phyloP scores from a whole-genome alignment of 345 rosid genomes.

The Raphanus raphanistrum region DNA sequence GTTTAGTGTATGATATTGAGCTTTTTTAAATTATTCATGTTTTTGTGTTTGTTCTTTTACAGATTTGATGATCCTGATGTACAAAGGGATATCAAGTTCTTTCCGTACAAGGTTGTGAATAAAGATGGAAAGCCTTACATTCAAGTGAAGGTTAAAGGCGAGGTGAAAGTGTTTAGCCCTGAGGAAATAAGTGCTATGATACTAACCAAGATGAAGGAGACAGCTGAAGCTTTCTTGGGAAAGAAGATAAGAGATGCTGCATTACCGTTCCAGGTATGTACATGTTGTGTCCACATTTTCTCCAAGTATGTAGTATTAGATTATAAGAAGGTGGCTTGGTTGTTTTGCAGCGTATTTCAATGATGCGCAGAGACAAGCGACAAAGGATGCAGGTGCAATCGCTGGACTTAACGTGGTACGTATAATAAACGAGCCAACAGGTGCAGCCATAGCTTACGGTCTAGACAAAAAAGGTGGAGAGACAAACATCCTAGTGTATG shows the following conservation, averaged over 20 bases:
- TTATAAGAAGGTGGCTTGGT: neutral
- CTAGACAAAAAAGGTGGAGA: constrained; percentile 49
- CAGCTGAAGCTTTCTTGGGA: constrained; percentile 61
- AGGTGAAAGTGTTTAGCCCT: constrained; percentile 57
- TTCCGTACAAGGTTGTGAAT: constrained; percentile 56
- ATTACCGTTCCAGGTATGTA: constrained; percentile 53
- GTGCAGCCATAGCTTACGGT: constrained; percentile 63
- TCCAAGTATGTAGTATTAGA: neutral
- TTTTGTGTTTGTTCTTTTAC: constrained; percentile 4
- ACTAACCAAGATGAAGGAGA: constrained; percentile 58
- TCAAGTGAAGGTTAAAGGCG: constrained; percentile 49
- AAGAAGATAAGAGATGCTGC: constrained; percentile 53
- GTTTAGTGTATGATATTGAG: neutral
- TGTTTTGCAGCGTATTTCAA: constrained; percentile 44
- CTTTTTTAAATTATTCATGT: neutral
- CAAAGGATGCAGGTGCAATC: constrained; percentile 53
- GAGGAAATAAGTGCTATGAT: constrained; percentile 68
- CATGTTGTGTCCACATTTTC: neutral
- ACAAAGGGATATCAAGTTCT: constrained; percentile 55
- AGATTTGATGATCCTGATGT: constrained; percentile 48
- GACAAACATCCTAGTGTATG: constrained; percentile 49
- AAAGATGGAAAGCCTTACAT: constrained; percentile 41
- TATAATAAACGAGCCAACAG: constrained; percentile 62
- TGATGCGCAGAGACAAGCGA: constrained; percentile 57
- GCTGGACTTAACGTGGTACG: constrained; percentile 52